Percentiles rank a stretch among this genome's conserved stretches.
Conservation (phyloP, 1,139 yeast species). For the Protomyces lactucae-debilis region DNA sequence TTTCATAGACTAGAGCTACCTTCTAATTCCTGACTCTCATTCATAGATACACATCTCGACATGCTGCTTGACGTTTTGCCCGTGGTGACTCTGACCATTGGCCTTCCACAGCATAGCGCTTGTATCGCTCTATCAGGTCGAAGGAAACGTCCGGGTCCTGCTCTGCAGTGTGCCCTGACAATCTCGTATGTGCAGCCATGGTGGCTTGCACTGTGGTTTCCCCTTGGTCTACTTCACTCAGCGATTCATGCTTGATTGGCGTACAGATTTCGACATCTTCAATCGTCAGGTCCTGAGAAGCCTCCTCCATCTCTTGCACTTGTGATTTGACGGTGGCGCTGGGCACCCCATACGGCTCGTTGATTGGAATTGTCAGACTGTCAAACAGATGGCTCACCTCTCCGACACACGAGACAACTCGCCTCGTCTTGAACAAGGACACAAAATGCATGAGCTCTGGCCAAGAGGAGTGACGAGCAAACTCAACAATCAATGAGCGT, state of each 20-base stretch:
- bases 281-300: neutral
- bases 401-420: constrained; percentile 30
- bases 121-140: neutral
- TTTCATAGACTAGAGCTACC: neutral
- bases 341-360: no score
- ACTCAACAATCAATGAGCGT: constrained; percentile 18
- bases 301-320: neutral
- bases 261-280: neutral
- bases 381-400: constrained; percentile 23
- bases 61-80: constrained; percentile 3
- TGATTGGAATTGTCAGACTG: neutral
- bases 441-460: constrained; percentile 29
- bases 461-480: constrained; percentile 33
- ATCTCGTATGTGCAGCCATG: neutral
- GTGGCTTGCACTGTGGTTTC: neutral
- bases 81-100: constrained; percentile 15
- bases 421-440: constrained; percentile 23
- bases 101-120: neutral
- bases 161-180: neutral
- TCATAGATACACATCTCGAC: constrained; percentile 1
- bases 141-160: neutral
- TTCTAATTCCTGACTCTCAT: neutral
- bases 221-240: neutral
- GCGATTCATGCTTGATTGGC: neutral
- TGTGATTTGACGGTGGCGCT: no score